Percentiles rank a stretch among this genome's conserved stretches.
phyloP scores from a whole-genome alignment of 225 moss, liverwort and hornwort genomes.

The Pseudisothecium myosuroides region DNA sequence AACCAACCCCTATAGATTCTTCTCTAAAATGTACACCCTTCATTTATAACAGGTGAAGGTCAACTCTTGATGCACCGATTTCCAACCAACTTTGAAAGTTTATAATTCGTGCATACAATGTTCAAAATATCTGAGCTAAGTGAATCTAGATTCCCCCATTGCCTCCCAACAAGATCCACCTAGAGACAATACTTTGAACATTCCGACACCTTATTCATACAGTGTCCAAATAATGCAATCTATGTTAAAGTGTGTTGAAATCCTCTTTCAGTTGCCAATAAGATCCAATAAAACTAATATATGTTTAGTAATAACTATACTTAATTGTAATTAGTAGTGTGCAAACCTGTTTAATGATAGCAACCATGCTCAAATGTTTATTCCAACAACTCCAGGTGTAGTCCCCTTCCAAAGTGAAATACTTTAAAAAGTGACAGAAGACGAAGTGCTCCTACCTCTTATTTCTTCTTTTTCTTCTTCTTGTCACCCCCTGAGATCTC shows the following conservation, averaged over 20 bases:
- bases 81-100: not conserved
- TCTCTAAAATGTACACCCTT: too few species aligned
- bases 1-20: too few species aligned
- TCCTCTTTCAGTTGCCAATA: not conserved
- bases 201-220: not conserved
- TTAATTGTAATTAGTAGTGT: not conserved
- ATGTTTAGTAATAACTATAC: not conserved
- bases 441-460: not conserved
- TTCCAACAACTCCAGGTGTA: fast-evolving
- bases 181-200: not conserved
- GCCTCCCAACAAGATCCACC: not conserved
- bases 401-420: not conserved
- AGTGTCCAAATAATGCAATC: not conserved
- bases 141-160: not conserved
- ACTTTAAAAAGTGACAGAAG: not conserved
- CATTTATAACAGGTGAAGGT: not conserved
- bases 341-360: not conserved
- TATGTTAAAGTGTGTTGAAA: not conserved
- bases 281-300: not conserved
- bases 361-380: not conserved
- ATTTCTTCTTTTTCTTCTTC: slow-evolving; percentile 42
- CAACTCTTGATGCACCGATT: not conserved
- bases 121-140: not conserved
- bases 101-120: not conserved
- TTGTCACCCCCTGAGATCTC: slow-evolving; percentile 12